These are phyloP conservation scores for Berkeleyomyces rouxiae DNA, from an alignment of 2,329 filamentous ascomycete genomes.

Conservation along the genomic window DNA sequence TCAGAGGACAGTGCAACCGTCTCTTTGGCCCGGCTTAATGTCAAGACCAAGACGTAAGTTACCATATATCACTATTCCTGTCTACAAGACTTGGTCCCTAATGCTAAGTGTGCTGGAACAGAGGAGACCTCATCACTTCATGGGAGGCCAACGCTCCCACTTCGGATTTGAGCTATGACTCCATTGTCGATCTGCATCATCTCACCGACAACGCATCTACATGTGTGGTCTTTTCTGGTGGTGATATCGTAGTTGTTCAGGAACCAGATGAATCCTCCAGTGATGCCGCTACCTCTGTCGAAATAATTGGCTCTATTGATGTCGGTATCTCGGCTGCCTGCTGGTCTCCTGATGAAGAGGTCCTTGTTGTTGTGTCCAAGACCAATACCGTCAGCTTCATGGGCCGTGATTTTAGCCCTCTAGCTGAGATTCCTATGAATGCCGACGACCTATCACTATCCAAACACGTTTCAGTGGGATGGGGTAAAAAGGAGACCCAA, in stretches of 20 bases:
- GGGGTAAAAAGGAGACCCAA: slow-evolving; percentile 96
- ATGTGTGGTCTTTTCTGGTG: slow-evolving; percentile 73
- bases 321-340: slow-evolving; percentile 74
- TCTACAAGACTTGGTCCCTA: neutral
- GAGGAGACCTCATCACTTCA: slow-evolving; percentile 42
- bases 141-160: slow-evolving; percentile 79
- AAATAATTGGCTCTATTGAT: slow-evolving; percentile 90
- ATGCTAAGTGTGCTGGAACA: slow-evolving; percentile 16
- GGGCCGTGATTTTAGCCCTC: slow-evolving; percentile 77
- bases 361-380: slow-evolving; percentile 68
- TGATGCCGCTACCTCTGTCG: slow-evolving; percentile 42
- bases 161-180: slow-evolving; percentile 59
- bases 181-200: slow-evolving; percentile 64
- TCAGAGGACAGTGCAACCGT: slow-evolving; percentile 51
- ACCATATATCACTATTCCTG: neutral
- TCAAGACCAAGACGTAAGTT: slow-evolving; percentile 32
- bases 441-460: slow-evolving; percentile 69
- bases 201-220: slow-evolving; percentile 64
- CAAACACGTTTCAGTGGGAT: slow-evolving; percentile 89
- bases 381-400: slow-evolving; percentile 73
- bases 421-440: slow-evolving; percentile 57
- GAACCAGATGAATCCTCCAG: slow-evolving; percentile 32
- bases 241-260: slow-evolving; percentile 74
- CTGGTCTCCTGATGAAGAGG: slow-evolving; percentile 92
- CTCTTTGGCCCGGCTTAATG: slow-evolving; percentile 44